Percentiles rank a stretch among this genome's conserved stretches.
These are phyloP conservation scores for Phyllosticta ampelicida DNA, from an alignment of 2,329 filamentous ascomycete species.

Conservation along the genomic window DNA sequence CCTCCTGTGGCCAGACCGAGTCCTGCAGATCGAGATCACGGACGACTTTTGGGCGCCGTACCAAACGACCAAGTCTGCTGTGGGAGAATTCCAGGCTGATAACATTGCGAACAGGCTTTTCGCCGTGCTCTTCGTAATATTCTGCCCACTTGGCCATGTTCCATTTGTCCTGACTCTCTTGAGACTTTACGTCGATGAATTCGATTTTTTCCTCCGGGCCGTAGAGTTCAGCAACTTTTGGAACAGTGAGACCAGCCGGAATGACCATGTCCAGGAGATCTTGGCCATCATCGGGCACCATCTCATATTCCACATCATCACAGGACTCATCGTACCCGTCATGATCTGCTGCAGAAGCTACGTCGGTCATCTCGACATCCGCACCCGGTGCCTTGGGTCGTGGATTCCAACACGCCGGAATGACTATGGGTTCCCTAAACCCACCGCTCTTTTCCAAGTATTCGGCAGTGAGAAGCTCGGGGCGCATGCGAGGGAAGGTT, in stretches of 20 bases:
- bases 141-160: slow-evolving; percentile 56
- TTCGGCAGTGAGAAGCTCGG: slow-evolving; percentile 52
- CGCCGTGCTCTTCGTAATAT: slow-evolving; percentile 52
- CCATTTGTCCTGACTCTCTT: slow-evolving; percentile 56
- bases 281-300: slow-evolving; percentile 48
- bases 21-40: slow-evolving; percentile 51
- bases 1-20: slow-evolving; percentile 43
- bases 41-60: slow-evolving; percentile 53
- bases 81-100: slow-evolving; percentile 59
- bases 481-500: slow-evolving; percentile 51
- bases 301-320: slow-evolving; percentile 38
- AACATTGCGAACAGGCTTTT: slow-evolving; percentile 55
- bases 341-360: slow-evolving; percentile 10
- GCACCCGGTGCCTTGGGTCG: slow-evolving; percentile 29
- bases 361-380: background rate
- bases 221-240: slow-evolving; percentile 52
- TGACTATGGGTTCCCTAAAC: slow-evolving; percentile 57
- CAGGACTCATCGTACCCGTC: slow-evolving; percentile 14
- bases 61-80: slow-evolving; percentile 50
- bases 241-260: slow-evolving; percentile 51
- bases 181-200: slow-evolving; percentile 60
- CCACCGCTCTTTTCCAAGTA: slow-evolving; percentile 52
- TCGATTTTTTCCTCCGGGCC: slow-evolving; percentile 52
- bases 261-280: slow-evolving; percentile 60
- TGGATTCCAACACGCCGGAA: slow-evolving; percentile 51